These are phyloP conservation scores for Boletus rex-veris DNA, from an alignment of 768 basidiomycete species.

Conservation along the genomic window DNA sequence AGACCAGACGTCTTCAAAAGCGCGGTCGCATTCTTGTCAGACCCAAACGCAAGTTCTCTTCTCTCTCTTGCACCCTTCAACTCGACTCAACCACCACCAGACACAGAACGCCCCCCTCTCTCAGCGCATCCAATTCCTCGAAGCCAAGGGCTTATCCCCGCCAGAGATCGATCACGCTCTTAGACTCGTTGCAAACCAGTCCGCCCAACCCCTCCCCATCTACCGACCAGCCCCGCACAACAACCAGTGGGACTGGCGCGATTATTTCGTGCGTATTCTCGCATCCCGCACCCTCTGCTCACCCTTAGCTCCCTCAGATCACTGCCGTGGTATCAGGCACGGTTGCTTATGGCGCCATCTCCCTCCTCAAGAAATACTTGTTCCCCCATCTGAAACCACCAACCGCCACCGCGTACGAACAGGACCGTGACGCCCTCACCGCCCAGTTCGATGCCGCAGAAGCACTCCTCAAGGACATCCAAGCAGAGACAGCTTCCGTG, in stretches of 20 bases:
- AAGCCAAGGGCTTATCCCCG: slow-evolving; percentile 84
- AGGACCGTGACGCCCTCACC: slow-evolving; percentile 77
- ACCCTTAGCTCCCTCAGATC: slow-evolving; percentile 54
- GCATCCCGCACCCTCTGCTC: neutral
- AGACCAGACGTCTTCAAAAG: slow-evolving; percentile 61
- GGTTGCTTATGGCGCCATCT: slow-evolving; percentile 72
- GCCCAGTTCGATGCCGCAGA: slow-evolving; percentile 91
- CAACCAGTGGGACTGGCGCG: slow-evolving; percentile 87
- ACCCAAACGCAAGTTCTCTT: slow-evolving; percentile 59
- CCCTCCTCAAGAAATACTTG: slow-evolving; percentile 89
- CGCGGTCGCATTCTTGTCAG: slow-evolving; percentile 82
- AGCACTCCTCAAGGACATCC: slow-evolving; percentile 74
- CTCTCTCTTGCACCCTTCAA: neutral
- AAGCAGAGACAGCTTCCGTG: slow-evolving; percentile 70
- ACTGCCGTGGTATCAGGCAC: slow-evolving; percentile 89
- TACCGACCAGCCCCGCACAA: slow-evolving; percentile 47
- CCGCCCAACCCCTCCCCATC: slow-evolving; percentile 19
- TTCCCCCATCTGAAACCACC: slow-evolving; percentile 90
- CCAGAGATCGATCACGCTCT: slow-evolving; percentile 86
- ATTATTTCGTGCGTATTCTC: slow-evolving; percentile 80
- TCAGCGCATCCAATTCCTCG: slow-evolving; percentile 90
- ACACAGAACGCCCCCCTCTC: slow-evolving; percentile 73
- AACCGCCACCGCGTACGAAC: slow-evolving; percentile 81
- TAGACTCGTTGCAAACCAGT: slow-evolving; percentile 48
- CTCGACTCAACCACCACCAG: slow-evolving; percentile 38